Percentiles rank a stretch among this genome's conserved stretches.
These are phyloP conservation scores for Tuber microsphaerosporum DNA, from an alignment of 495 filamentous ascomycete species.

Conservation along the genomic window DNA sequence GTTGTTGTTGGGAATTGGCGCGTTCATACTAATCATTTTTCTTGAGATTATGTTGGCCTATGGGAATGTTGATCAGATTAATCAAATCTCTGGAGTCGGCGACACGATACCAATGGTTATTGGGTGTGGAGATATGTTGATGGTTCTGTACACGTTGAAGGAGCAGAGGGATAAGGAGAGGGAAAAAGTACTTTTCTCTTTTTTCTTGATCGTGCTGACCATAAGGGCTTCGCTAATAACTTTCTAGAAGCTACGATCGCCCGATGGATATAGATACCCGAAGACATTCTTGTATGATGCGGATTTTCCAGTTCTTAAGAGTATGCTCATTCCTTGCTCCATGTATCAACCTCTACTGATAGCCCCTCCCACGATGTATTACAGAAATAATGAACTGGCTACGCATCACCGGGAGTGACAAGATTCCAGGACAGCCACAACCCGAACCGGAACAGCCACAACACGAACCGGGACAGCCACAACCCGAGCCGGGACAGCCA, in stretches of 20 bases:
- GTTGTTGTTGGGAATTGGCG: not conserved
- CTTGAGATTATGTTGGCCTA: not conserved
- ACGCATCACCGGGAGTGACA: not conserved
- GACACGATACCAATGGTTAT: not conserved
- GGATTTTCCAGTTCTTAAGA: not conserved
- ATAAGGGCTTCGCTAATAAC: not conserved
- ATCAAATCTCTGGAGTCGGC: not conserved
- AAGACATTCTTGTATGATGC: conserved; percentile 1
- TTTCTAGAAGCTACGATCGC: not conserved
- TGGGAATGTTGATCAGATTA: not conserved
- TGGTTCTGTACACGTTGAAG: not conserved
- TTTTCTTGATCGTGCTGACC: not conserved
- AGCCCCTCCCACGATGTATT: not conserved
- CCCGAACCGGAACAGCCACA: not conserved
- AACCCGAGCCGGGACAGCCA: not conserved
- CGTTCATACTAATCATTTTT: not conserved
- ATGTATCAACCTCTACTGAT: not conserved
- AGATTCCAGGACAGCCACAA: not conserved
- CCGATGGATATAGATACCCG: not conserved
- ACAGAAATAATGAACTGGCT: not conserved
- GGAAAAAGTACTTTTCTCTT: not conserved
- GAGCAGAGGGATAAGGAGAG: not conserved
- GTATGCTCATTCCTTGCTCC: not conserved
- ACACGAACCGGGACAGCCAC: not conserved
- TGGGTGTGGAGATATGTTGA: not conserved